Conservation (phyloP, 177 flowering plant genomes). For the Tripterygium wilfordii region DNA sequence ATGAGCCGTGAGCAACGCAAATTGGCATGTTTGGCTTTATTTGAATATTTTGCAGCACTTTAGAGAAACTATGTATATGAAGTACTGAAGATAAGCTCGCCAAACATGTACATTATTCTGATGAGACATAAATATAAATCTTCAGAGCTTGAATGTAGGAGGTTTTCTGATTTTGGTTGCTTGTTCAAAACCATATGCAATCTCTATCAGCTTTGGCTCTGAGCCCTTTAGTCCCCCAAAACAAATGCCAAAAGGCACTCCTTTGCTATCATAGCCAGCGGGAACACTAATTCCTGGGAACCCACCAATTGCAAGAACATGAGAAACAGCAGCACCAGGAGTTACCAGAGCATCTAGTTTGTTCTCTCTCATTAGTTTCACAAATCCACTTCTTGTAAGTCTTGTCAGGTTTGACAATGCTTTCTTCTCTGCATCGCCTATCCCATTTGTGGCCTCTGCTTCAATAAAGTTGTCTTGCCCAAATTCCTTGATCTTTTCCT, state of each 20-base stretch:
- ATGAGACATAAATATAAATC: background rate
- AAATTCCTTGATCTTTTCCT: conserved; percentile 22
- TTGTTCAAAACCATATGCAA: conserved; percentile 10
- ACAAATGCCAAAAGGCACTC: conserved; percentile 17
- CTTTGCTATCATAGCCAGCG: conserved; percentile 14
- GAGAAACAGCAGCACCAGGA: background rate
- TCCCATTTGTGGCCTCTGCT: conserved; percentile 14
- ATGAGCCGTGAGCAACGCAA: too few relatives aligned
- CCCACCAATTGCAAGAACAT: conserved; percentile 20
- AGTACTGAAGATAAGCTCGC: too few relatives aligned
- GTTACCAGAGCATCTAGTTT: conserved; percentile 22
- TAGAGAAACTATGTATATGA: too few relatives aligned
- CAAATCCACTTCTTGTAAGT: conserved; percentile 12
- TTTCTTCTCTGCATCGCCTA: conserved; percentile 4
- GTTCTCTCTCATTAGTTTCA: conserved; percentile 12
- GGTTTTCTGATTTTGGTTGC: conserved; percentile 12
- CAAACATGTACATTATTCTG: background rate
- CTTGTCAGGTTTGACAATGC: conserved; percentile 5
- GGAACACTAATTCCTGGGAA: conserved; percentile 23
- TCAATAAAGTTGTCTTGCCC: conserved; percentile 9
- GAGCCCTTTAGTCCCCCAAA: conserved; percentile 17
- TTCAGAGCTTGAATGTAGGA: background rate
- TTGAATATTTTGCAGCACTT: too few relatives aligned
- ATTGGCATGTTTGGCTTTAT: too few relatives aligned
- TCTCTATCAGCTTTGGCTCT: conserved; percentile 8